These are phyloP conservation scores for Globisporangium heterothallicum DNA, from an alignment of 352 stramenopile genomes.

Conservation along the genomic window DNA sequence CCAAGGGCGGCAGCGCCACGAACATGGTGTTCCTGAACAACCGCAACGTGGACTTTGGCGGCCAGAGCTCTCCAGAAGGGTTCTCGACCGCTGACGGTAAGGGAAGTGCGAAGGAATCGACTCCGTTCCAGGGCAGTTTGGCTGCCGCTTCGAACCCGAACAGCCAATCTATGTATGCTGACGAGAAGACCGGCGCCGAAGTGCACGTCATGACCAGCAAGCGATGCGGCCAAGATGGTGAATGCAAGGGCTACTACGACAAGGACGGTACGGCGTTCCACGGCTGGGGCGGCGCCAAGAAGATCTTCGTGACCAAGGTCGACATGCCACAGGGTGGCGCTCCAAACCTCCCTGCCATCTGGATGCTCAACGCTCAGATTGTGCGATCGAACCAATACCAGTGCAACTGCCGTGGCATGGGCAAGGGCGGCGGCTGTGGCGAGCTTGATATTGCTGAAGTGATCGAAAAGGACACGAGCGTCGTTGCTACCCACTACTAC, in stretches of 20 bases:
- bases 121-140: conserved; percentile 44
- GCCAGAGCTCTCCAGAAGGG: conserved; percentile 45
- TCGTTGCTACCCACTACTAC: conserved; percentile 79
- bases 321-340: conserved; percentile 39
- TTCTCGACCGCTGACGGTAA: conserved; percentile 53
- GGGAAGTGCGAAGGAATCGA: conserved; percentile 29
- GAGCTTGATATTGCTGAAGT: conserved; percentile 79
- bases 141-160: conserved; percentile 39
- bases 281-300: conserved; percentile 69
- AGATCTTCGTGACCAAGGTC: conserved; percentile 74
- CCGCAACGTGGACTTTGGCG: conserved; percentile 68
- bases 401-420: conserved; percentile 77
- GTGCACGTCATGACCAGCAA: conserved; percentile 73
- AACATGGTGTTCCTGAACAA: conserved; percentile 87
- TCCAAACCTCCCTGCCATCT: conserved; percentile 65
- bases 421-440: conserved; percentile 56
- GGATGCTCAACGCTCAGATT: conserved; percentile 67
- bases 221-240: conserved; percentile 39
- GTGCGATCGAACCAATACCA: conserved; percentile 69
- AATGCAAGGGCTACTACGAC: conserved; percentile 67
- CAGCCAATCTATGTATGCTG: conserved; percentile 36
- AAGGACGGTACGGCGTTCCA: conserved; percentile 54
- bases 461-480: conserved; percentile 49
- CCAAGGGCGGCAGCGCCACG: conserved; percentile 32
- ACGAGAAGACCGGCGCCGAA: conserved; percentile 60